Evolutionary conservation across 2,329 filamentous ascomycete genomes (phyloP), one percentile per base, ranked within the genome.

Genomic region (Cladosporium phlei): DNA sequence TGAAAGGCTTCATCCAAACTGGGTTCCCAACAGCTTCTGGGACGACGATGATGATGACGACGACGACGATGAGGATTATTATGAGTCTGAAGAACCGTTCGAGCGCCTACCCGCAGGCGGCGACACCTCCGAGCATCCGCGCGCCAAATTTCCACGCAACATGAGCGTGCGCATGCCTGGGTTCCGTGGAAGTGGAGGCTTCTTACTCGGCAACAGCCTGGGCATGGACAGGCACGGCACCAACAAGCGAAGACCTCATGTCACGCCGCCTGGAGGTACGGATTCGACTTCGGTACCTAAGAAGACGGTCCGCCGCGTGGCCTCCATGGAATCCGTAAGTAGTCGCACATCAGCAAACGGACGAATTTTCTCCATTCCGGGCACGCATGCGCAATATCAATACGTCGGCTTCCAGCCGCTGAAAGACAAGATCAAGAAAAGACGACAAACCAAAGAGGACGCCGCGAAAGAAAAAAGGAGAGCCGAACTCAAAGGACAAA

Each of bases 21-120:
- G 80, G 80, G 72, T 75, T 17, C 80, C 80, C 2, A 74, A 75
- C 28, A 73, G 73, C n/a, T 82, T 82, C 62, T 83, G 78, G 78
- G 77, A 81, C 29, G 76, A 76, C 29, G 63, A 77, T 21, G 65
- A 69, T 12, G 66, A 66, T 37, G 76, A 76, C 30, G 63, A 78
- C 20, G 65, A 69, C 12, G 66, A 67, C 38, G 59, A 60, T 3
- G 63, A 52, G 6, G 44, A 65, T 14, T 37, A 37, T 9, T 33
- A n/a, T 7, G 42, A 45, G 16, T 24, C 25, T 4, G 60, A 64
- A 14, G 62, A 66, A 25, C 38, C 38, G 10, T 12, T 46, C 20
- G 53, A 52, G 19, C 48, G 53, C 0, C 59, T 74, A 1, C 72
- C 72, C 1, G 53, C 53, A 11, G 72, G 72, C 5, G 72, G 72